phyloP scores from a whole-genome alignment of 768 basidiomycete species.

The Naematelia aurantialba region DNA sequence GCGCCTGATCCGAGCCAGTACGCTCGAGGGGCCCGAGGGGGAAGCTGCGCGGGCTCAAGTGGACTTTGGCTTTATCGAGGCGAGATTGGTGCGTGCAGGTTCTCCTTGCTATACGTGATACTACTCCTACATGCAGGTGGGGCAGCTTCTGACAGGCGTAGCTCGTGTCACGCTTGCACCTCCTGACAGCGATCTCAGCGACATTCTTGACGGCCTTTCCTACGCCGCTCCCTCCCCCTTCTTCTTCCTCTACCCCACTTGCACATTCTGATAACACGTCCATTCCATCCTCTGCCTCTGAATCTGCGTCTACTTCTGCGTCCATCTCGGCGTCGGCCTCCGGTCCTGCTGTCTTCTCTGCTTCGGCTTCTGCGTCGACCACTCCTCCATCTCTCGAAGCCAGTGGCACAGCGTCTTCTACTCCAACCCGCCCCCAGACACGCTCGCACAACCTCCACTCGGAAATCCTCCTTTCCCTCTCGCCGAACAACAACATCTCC shows the following conservation, averaged over 20 bases:
- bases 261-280: neutral
- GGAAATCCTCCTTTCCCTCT: slow-evolving; percentile 81
- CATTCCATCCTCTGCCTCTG: neutral
- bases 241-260: neutral
- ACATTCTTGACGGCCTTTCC: slow-evolving; percentile 22
- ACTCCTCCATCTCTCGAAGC: slow-evolving; percentile 63
- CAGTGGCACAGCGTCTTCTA: too few species aligned
- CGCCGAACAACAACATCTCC: slow-evolving; percentile 84
- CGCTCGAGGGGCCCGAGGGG: slow-evolving; percentile 58
- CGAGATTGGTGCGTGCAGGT: slow-evolving; percentile 62
- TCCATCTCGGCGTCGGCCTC: neutral
- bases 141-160: slow-evolving; percentile 44
- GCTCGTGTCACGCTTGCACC: slow-evolving; percentile 76
- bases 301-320: neutral
- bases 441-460: slow-evolving; percentile 85
- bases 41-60: slow-evolving; percentile 69
- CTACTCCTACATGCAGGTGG: slow-evolving; percentile 6
- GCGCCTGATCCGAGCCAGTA: slow-evolving; percentile 69
- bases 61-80: slow-evolving; percentile 89
- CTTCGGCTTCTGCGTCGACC: slow-evolving; percentile 1
- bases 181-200: slow-evolving; percentile 71
- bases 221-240: neutral
- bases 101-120: slow-evolving; percentile 2
- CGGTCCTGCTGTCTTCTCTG: neutral
- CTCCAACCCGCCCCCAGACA: slow-evolving; percentile 54